Evolutionary conservation across 441 rosid genomes (phyloP).

Genomic region (Adansonia grandidieri): DNA sequence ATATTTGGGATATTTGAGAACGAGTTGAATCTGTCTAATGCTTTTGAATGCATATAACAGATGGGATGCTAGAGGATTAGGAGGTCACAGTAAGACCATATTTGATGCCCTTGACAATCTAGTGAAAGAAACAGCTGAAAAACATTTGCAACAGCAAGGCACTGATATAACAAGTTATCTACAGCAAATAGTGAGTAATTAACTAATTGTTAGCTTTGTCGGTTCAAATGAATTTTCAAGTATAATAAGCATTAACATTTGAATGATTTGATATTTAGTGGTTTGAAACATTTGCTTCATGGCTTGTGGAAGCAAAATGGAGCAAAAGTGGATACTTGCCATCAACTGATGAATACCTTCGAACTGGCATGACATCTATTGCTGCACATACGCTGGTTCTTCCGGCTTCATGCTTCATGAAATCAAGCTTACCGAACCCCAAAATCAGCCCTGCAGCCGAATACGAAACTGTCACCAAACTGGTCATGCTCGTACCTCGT

Average conservation of each 20-base stretch:
- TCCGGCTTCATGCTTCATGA: slow-evolving; percentile 46
- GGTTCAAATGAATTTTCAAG: not conserved
- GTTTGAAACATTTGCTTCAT: slow-evolving; percentile 64
- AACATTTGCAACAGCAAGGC: slow-evolving; percentile 37
- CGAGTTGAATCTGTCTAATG: not conserved
- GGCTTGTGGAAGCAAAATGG: slow-evolving; percentile 68
- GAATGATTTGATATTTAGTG: slow-evolving; percentile 43
- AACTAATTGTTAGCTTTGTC: not conserved
- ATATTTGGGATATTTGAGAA: not conserved
- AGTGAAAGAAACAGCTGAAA: slow-evolving; percentile 40
- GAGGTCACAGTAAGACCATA: slow-evolving; percentile 49
- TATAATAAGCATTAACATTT: not conserved
- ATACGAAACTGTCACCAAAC: slow-evolving; percentile 46
- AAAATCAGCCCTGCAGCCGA: slow-evolving; percentile 34
- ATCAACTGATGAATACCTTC: slow-evolving; percentile 48
- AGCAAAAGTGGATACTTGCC: slow-evolving; percentile 43
- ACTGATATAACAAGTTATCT: slow-evolving; percentile 42
- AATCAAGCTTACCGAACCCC: slow-evolving; percentile 31
- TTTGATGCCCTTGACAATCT: slow-evolving; percentile 58
- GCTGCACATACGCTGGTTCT: slow-evolving; percentile 58
- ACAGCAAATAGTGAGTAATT: slow-evolving; percentile 39
- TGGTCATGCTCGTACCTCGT: slow-evolving; percentile 56
- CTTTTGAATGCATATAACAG: slow-evolving; percentile 31
- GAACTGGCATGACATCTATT: slow-evolving; percentile 52
- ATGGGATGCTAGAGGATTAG: slow-evolving; percentile 57